These are phyloP conservation scores for Dipteronia sinensis DNA, from an alignment of 345 rosid species.

Conservation along the genomic window DNA sequence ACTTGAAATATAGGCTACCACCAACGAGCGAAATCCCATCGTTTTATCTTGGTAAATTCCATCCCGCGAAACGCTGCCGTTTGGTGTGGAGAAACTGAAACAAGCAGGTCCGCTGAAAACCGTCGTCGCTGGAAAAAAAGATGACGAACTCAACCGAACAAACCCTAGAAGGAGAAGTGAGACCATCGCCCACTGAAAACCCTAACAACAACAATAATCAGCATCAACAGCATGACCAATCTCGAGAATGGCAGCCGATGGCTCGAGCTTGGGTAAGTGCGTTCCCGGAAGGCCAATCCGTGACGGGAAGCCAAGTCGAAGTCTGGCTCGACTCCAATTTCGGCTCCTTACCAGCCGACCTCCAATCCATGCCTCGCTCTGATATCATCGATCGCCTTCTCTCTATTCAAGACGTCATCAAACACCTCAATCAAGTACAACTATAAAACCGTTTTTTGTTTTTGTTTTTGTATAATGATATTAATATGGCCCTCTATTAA, in stretches of 20 bases:
- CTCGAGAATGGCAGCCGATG: conserved; percentile 93
- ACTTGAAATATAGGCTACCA: not conserved
- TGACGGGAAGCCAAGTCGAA: conserved; percentile 66
- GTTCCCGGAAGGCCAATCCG: conserved; percentile 82
- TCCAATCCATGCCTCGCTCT: conserved; percentile 74
- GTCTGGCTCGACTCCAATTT: conserved; percentile 84
- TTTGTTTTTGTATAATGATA: not conserved
- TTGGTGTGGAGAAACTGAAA: not conserved
- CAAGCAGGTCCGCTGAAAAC: not conserved
- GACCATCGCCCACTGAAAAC: conserved; percentile 10
- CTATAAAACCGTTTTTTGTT: not conserved
- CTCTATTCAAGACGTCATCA: conserved; percentile 75
- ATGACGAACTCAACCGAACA: conserved; percentile 37
- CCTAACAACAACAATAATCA: conserved; percentile 7
- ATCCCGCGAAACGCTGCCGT: not conserved
- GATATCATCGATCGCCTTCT: conserved; percentile 82
- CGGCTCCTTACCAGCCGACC: conserved; percentile 63
- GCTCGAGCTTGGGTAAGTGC: conserved; percentile 85
- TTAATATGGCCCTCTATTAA: not conserved
- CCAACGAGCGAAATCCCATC: not conserved
- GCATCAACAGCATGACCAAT: conserved; percentile 41
- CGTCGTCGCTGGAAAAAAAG: conserved; percentile 11
- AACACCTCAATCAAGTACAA: conserved; percentile 48
- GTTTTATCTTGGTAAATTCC: not conserved
- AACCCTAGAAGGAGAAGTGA: conserved; percentile 35